These are phyloP conservation scores for Euphorbia lathyris DNA, from an alignment of 345 rosid species.

Conservation along the genomic window DNA sequence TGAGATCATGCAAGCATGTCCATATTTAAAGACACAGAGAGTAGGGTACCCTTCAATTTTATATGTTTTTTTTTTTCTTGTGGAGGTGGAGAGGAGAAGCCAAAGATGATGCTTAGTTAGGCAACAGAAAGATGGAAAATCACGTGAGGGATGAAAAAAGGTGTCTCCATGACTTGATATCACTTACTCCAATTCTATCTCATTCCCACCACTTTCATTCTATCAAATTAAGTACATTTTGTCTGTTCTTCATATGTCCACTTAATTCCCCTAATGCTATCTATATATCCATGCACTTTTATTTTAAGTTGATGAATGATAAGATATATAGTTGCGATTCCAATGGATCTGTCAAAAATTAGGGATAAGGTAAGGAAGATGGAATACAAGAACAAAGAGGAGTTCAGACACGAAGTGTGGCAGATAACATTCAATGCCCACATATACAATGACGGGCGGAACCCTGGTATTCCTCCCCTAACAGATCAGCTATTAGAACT, in stretches of 20 bases:
- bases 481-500: slow-evolving; percentile 95
- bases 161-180: slow-evolving; percentile 31
- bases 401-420: slow-evolving; percentile 88
- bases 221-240: no score
- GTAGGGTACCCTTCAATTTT: no score
- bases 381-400: slow-evolving; percentile 65
- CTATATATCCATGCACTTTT: no score
- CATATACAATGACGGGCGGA: slow-evolving; percentile 65
- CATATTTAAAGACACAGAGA: slow-evolving; percentile 22
- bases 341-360: slow-evolving; percentile 90
- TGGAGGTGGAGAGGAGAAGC: slow-evolving; percentile 26
- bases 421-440: slow-evolving; percentile 83
- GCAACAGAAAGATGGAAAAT: background rate
- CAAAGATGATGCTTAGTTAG: no score
- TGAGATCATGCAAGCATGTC: slow-evolving; percentile 12
- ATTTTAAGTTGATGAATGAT: no score
- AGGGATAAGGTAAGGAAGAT: slow-evolving; percentile 79
- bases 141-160: slow-evolving; percentile 25
- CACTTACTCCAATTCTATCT: slow-evolving; percentile 13
- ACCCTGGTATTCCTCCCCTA: slow-evolving; percentile 89
- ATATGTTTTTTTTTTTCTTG: no score
- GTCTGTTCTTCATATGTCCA: no score
- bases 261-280: no score
- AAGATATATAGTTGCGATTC: slow-evolving; percentile 40
- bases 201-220: background rate